Base-by-base conservation (phyloP, 805 yeast species). In the Scheffersomyces amazonensis region DNA sequence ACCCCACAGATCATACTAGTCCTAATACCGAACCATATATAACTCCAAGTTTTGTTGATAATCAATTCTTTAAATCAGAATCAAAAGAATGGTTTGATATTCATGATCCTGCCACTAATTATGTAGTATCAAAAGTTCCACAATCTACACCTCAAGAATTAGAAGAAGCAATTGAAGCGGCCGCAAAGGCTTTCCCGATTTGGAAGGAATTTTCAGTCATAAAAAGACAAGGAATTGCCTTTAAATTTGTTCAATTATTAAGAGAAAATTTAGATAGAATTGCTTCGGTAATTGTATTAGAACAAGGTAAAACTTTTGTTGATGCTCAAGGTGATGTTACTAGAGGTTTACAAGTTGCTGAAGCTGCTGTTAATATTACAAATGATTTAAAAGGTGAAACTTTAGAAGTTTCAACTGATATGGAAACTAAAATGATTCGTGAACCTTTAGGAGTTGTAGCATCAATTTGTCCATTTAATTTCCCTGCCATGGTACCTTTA, bases 401-500 rank as follows among this genome's bases (percentile, higher is more conserved):
- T 18, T 69, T 83, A 40, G 88, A 81, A 53, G 89, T 83, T 13
- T 75, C 87, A 22, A 66, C 73, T 13, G 85, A 81, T 50, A 83
- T 83, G 89, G 88, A 83, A 56, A 83, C 90, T 21, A 73, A 80
- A 50, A 80, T 81, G 85, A 83, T 69, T 35, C 75, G 89, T 50
- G 83, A 78, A 58, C 87, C 87, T 31, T 66, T 83, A 43, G 91
- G 91, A 22, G 86, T 83, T 6, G 76, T 83, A 42, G 88, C 83
- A 12, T 83, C 89, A 17, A 84, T 83, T 52, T 78, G 84, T 47
- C 91, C 91, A 16, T 83, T 83, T 69, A 83, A 83, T 66, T 83
- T 83, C 77, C 91, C 91, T 18, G 90, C 87, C 31, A 83, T 83
- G 91, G 86, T 85, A 49, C 83, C 83, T 8, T 67, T 80, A 49